Evolutionary conservation across 257 asterid species (phyloP).

Genomic region (Przewalskia tangutica): DNA sequence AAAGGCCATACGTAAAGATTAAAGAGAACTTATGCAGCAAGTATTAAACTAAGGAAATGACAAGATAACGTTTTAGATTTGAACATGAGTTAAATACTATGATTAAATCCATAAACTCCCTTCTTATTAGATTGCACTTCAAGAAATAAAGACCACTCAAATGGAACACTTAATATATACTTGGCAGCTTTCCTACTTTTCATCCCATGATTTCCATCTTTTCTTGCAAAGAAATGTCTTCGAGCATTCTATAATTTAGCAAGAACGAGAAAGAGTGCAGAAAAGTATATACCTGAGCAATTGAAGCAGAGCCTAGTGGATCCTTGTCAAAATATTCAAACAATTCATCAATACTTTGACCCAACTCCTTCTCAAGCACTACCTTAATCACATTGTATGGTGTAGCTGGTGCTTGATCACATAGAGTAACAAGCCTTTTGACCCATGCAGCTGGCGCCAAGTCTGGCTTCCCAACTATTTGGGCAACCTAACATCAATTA

Average conservation of each 20-base stretch:
- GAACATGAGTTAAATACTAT: neutral
- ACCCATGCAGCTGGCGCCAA: slow-evolving; percentile 99
- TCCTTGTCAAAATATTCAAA: slow-evolving; percentile 66
- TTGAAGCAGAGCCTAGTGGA: slow-evolving; percentile 98
- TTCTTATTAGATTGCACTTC: neutral
- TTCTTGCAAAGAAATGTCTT: neutral
- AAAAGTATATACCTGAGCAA: slow-evolving; percentile 68
- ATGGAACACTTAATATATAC: neutral
- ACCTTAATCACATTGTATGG: slow-evolving; percentile 49
- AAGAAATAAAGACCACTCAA: neutral
- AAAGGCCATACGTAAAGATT: slow-evolving; percentile 5
- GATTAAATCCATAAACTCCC: neutral
- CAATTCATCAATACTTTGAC: slow-evolving; percentile 50
- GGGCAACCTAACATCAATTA: slow-evolving; percentile 57
- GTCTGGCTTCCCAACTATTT: slow-evolving; percentile 91
- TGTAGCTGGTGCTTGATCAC: slow-evolving; percentile 95
- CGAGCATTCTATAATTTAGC: neutral
- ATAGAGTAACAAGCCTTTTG: slow-evolving; percentile 78
- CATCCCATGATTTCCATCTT: neutral
- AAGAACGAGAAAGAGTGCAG: slow-evolving; percentile 3
- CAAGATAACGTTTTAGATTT: neutral
- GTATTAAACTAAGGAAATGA: neutral
- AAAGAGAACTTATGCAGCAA: neutral
- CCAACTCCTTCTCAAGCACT: slow-evolving; percentile 83
- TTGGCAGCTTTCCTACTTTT: neutral